Evolutionary conservation across 176 grass and related monocot genomes (phyloP).

Genomic region (Oryza longistaminata): DNA sequence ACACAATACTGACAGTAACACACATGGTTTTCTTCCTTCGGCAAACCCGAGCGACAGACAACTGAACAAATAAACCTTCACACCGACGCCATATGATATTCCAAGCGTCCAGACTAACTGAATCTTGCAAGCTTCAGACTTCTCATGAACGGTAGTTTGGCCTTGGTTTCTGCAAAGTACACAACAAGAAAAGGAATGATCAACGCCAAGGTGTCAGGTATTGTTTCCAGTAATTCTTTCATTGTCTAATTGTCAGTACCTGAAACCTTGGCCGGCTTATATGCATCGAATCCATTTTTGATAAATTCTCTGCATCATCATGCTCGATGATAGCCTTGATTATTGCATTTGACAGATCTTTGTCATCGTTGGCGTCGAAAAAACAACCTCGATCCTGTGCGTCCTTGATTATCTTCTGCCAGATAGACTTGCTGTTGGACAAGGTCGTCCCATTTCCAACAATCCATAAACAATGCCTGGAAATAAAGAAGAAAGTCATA

Average conservation of each 20-base stretch:
- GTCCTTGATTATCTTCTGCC: conserved; percentile 44
- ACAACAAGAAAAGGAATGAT: neutral
- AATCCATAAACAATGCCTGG: conserved; percentile 52
- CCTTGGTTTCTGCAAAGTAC: neutral
- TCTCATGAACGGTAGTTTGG: conserved; percentile 1
- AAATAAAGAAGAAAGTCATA: neutral
- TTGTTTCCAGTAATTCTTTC: too few species aligned
- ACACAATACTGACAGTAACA: neutral
- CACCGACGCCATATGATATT: too few species aligned
- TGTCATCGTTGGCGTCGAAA: conserved; percentile 48
- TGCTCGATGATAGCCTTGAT: conserved; percentile 34
- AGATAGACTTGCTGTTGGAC: conserved; percentile 41
- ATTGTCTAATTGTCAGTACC: neutral
- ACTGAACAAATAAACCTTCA: neutral
- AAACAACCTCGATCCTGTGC: conserved; percentile 23
- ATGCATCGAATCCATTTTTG: conserved; percentile 20
- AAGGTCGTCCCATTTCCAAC: conserved; percentile 48
- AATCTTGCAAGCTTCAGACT: neutral
- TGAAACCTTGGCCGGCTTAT: conserved; percentile 30
- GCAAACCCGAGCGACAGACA: neutral
- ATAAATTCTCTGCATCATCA: conserved; percentile 26
- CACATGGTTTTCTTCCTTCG: neutral
- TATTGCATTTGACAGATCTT: conserved; percentile 28
- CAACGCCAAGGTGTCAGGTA: neutral
- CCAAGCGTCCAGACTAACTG: too few species aligned